Percentiles rank a stretch among this genome's conserved stretches.
phyloP scores from a whole-genome alignment of 768 basidiomycete genomes.

The Amanita thiersii region DNA sequence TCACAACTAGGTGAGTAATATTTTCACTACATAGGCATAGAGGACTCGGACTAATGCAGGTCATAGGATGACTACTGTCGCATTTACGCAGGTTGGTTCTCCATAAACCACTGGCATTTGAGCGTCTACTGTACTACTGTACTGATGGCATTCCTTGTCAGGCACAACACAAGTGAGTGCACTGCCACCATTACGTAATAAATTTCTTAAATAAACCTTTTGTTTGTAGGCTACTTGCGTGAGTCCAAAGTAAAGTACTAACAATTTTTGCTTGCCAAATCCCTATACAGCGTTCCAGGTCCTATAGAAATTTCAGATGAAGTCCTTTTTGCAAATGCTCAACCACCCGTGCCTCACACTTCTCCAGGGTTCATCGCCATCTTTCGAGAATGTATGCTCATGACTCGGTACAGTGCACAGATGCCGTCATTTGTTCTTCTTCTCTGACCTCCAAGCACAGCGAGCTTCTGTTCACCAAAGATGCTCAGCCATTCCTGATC shows the following conservation, averaged over 20 bases:
- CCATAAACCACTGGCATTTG: too few species aligned
- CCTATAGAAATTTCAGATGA: constrained; percentile 55
- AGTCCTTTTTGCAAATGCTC: constrained; percentile 65
- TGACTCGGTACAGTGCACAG: constrained; percentile 53
- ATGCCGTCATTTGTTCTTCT: not conserved
- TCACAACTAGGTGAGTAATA: too few species aligned
- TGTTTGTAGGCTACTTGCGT: constrained; percentile 45
- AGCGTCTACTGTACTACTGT: too few species aligned
- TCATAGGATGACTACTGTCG: too few species aligned
- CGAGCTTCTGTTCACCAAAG: constrained; percentile 69
- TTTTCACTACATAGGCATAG: too few species aligned
- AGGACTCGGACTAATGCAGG: too few species aligned
- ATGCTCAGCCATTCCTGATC: constrained; percentile 86
- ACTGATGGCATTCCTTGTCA: too few species aligned
- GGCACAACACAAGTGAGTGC: constrained; percentile 30
- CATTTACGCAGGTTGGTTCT: too few species aligned
- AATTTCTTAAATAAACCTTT: not conserved
- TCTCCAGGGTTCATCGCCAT: constrained; percentile 82
- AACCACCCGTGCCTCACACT: constrained; percentile 83
- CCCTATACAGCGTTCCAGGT: constrained; percentile 45
- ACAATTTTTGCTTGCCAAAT: constrained; percentile 8
- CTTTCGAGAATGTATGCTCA: constrained; percentile 82
- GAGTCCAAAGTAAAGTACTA: constrained; percentile 14
- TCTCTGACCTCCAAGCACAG: constrained; percentile 22
- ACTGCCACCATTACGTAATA: not conserved